A percentile compares a stretch with the other conserved stretches of the same genome.
phyloP scores from a whole-genome alignment of 139 green algal species.

The Volvox reticuliferus region DNA sequence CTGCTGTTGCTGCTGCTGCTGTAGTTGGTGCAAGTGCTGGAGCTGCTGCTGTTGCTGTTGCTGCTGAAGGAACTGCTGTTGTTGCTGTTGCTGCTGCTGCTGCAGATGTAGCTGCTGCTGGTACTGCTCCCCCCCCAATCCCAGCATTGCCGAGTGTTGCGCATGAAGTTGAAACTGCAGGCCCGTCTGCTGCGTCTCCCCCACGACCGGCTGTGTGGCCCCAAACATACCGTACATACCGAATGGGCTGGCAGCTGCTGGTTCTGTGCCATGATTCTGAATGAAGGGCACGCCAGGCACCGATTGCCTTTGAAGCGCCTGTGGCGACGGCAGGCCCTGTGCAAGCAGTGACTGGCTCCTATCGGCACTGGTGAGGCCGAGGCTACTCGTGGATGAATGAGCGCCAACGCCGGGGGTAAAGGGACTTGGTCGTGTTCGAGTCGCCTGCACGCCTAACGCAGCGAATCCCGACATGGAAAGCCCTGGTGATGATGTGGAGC shows the following conservation, averaged over 20 bases:
- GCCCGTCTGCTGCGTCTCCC: not conserved
- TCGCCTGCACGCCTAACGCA: not conserved
- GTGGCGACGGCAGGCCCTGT: not conserved
- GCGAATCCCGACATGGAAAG: not conserved
- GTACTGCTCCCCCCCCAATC: not conserved
- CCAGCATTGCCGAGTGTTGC: not conserved
- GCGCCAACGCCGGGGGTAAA: not conserved
- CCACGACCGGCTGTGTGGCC: not conserved
- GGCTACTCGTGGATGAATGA: not conserved
- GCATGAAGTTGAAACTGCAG: not conserved
- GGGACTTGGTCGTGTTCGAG: conserved; percentile 1
- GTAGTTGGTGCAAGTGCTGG: not conserved
- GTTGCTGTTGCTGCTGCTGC: conserved; percentile 3
- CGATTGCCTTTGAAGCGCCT: not conserved
- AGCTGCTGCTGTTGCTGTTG: conserved; percentile 8
- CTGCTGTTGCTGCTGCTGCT: conserved; percentile 8
- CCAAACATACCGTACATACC: conserved; percentile 1
- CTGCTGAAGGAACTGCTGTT: not conserved
- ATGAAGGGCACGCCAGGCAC: not conserved
- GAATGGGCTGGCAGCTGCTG: not conserved
- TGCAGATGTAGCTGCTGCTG: not conserved
- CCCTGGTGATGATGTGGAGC: not conserved
- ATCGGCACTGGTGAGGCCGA: not conserved
- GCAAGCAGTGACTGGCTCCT: not conserved
- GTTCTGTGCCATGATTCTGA: not conserved